Evolutionary conservation across 192 early-diverging fungal species (phyloP).

Genomic region (Chytriomyces sp.): DNA sequence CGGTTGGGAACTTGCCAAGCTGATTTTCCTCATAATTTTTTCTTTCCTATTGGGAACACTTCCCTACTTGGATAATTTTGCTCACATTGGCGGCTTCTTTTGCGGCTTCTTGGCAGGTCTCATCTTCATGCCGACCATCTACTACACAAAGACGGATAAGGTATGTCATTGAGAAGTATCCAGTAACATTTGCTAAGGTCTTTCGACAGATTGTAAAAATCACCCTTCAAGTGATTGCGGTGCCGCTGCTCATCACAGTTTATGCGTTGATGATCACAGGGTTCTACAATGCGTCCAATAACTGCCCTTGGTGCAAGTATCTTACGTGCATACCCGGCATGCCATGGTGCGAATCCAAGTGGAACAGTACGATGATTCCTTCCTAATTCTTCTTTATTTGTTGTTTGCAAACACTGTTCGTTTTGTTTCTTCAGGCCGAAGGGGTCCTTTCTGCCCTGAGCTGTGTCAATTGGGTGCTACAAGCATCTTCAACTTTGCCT

Average conservation of each 20-base stretch:
- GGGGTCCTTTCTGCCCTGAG: too few species aligned
- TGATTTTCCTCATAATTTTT: conserved; percentile 62
- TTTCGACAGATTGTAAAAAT: conserved; percentile 43
- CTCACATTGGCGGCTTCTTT: conserved; percentile 81
- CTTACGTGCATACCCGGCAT: conserved; percentile 57
- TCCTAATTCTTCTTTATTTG: too few species aligned
- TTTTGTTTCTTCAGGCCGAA: too few species aligned
- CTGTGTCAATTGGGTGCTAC: too few species aligned
- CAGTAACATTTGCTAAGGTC: too few species aligned
- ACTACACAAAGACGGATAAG: conserved; percentile 55
- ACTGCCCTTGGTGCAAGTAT: conserved; percentile 53
- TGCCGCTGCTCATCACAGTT: conserved; percentile 37
- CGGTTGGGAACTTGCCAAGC: conserved; percentile 66
- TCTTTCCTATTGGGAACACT: conserved; percentile 75
- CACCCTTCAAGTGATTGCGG: conserved; percentile 33
- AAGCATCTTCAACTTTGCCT: too few species aligned
- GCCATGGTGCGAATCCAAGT: conserved; percentile 51
- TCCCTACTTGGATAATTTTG: conserved; percentile 79
- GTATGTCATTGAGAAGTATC: too few species aligned
- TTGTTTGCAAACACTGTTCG: too few species aligned
- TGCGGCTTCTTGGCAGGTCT: conserved; percentile 66
- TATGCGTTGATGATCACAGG: conserved; percentile 37
- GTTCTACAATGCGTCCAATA: conserved; percentile 35
- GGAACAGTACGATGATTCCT: too few species aligned
- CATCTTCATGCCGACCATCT: conserved; percentile 71